These are phyloP conservation scores for Salvia splendens DNA, from an alignment of 257 asterid genomes.

Conservation along the genomic window DNA sequence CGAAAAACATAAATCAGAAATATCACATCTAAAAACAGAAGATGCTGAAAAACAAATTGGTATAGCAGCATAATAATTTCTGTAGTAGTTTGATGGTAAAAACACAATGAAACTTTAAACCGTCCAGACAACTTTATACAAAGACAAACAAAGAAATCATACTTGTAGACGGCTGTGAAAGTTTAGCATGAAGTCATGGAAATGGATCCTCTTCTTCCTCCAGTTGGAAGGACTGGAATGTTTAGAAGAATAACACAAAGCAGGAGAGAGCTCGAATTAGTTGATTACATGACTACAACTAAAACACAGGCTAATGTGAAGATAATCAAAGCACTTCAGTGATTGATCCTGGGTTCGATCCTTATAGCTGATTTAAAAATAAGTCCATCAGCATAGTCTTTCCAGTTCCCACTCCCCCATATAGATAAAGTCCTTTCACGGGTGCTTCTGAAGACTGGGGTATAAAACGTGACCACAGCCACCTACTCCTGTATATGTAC, in stretches of 20 bases:
- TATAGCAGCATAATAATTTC: constrained; percentile 12
- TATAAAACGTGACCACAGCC: constrained; percentile 92
- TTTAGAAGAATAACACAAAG: constrained; percentile 16
- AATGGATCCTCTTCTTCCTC: constrained; percentile 96
- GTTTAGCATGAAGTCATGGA: constrained; percentile 91
- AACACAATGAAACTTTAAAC: constrained; percentile 16
- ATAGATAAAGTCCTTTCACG: constrained; percentile 88
- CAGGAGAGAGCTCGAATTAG: constrained; percentile 32
- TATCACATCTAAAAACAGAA: neutral
- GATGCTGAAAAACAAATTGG: constrained; percentile 13
- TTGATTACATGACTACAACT: constrained; percentile 47
- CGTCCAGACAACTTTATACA: constrained; percentile 11
- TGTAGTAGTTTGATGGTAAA: constrained; percentile 20
- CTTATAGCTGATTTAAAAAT: constrained; percentile 76
- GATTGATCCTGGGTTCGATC: constrained; percentile 23
- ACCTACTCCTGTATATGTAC: constrained; percentile 66
- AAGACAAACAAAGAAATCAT: constrained; percentile 25
- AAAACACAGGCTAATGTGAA: constrained; percentile 45
- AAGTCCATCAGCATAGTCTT: constrained; percentile 98
- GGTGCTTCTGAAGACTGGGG: constrained; percentile 74
- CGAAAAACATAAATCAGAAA: neutral
- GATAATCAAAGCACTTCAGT: constrained; percentile 10
- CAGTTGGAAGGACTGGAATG: constrained; percentile 71
- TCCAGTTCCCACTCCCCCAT: constrained; percentile 98
- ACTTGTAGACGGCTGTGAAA: constrained; percentile 93